These are phyloP conservation scores for Rhizopus microsporus DNA, from an alignment of 371 early-diverging fungal genomes.

Conservation along the genomic window DNA sequence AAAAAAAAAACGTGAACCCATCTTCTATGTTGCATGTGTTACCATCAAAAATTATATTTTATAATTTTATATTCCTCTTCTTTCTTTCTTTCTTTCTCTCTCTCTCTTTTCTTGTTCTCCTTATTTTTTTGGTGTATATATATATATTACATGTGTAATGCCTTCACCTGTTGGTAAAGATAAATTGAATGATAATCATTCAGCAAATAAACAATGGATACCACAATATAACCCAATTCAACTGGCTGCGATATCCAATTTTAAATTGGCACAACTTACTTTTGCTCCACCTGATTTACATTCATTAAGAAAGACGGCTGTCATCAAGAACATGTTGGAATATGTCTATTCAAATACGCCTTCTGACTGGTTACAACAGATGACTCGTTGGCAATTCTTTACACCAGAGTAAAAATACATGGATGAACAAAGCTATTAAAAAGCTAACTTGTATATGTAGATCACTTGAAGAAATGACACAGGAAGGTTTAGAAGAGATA, in stretches of 20 bases:
- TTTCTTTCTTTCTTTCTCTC: constrained; percentile 4
- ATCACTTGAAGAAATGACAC: constrained; percentile 50
- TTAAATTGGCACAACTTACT: constrained; percentile 56
- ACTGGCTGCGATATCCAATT: constrained; percentile 55
- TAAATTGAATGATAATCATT: too few relatives aligned
- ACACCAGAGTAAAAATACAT: constrained; percentile 47
- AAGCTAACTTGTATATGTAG: constrained; percentile 16
- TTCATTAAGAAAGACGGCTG: constrained; percentile 50
- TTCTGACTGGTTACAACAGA: constrained; percentile 52
- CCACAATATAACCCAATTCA: constrained; percentile 43
- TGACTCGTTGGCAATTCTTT: constrained; percentile 57
- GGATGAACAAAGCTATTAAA: background rate
- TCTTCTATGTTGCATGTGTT: constrained; percentile 5
- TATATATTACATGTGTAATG: background rate
- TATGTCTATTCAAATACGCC: constrained; percentile 45
- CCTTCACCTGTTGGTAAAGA: constrained; percentile 2
- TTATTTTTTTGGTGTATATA: background rate
- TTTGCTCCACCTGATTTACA: constrained; percentile 53
- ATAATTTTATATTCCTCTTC: constrained; percentile 3
- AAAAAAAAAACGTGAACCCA: constrained; percentile 7
- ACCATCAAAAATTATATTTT: background rate
- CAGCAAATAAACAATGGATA: too few relatives aligned
- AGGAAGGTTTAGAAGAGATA: constrained; percentile 47
- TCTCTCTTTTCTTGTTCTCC: constrained; percentile 1
- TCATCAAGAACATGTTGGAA: constrained; percentile 51